phyloP scores from a whole-genome alignment of 768 basidiomycete genomes.

The Russula virescens region DNA sequence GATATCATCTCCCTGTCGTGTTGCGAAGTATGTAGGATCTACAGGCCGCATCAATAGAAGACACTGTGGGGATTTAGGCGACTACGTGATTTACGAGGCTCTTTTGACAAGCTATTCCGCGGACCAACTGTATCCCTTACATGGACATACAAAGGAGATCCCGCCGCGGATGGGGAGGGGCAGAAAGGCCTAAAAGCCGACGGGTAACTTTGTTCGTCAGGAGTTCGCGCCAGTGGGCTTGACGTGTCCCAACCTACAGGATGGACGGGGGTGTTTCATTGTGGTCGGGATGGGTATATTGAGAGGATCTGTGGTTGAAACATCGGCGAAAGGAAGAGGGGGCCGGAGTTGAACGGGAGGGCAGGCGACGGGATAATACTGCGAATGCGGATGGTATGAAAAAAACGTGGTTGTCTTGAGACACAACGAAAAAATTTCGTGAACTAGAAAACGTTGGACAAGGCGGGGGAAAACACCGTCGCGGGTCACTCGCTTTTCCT shows the following conservation, averaged over 20 bases:
- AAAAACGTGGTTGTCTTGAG: neutral
- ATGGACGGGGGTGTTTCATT: neutral
- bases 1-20: neutral
- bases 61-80: neutral
- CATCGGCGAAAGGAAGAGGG: neutral
- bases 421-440: neutral
- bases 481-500: neutral
- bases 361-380: neutral
- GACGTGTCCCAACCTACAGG: neutral
- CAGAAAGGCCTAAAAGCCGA: neutral
- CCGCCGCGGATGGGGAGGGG: neutral
- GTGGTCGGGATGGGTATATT: neutral
- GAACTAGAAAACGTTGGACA: neutral
- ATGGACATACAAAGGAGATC: neutral
- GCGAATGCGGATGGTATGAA: neutral
- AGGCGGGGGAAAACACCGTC: neutral
- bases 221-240: neutral
- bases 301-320: neutral
- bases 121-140: neutral
- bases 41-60: constrained; percentile 3
- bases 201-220: neutral
- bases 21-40: neutral
- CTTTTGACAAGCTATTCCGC: neutral
- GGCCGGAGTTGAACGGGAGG: neutral
- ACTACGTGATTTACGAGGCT: neutral